phyloP scores from a whole-genome alignment of 768 basidiomycete species.

The Suillus subalutaceus region DNA sequence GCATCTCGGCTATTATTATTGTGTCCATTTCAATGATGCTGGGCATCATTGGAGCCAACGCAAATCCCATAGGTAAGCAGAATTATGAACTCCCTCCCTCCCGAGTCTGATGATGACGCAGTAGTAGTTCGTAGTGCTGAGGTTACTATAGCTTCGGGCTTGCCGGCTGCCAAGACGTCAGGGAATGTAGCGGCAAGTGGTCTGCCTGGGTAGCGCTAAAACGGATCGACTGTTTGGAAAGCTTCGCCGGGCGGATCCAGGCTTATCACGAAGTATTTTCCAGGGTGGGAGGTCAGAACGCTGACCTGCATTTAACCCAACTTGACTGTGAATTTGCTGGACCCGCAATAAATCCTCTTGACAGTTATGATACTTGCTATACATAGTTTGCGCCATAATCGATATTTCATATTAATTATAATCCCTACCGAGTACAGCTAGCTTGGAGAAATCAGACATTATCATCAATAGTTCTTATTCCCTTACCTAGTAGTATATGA shows the following conservation, averaged over 20 bases:
- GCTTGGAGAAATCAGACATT: neutral
- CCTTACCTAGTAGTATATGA: neutral
- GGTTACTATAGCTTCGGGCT: neutral
- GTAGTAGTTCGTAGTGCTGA: neutral
- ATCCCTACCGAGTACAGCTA: neutral
- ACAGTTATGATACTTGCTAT: neutral
- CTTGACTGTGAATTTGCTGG: neutral
- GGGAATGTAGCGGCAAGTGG: neutral
- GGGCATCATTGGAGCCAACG: neutral
- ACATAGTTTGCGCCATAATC: neutral
- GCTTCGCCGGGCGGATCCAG: neutral
- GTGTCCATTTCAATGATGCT: neutral
- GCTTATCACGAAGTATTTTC: neutral
- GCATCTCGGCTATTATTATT: neutral
- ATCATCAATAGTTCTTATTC: neutral
- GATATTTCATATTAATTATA: neutral
- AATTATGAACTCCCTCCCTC: neutral
- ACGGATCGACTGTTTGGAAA: neutral
- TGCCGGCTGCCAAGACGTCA: neutral
- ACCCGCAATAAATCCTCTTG: neutral
- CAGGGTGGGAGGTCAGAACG: neutral
- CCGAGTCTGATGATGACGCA: neutral
- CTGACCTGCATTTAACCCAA: neutral
- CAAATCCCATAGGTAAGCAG: neutral
- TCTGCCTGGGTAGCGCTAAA: neutral